A percentile compares a stretch with the other conserved stretches of the same genome.
Conservation (phyloP, 495 filamentous ascomycete species). For the Trichocladium uniseriatum region DNA sequence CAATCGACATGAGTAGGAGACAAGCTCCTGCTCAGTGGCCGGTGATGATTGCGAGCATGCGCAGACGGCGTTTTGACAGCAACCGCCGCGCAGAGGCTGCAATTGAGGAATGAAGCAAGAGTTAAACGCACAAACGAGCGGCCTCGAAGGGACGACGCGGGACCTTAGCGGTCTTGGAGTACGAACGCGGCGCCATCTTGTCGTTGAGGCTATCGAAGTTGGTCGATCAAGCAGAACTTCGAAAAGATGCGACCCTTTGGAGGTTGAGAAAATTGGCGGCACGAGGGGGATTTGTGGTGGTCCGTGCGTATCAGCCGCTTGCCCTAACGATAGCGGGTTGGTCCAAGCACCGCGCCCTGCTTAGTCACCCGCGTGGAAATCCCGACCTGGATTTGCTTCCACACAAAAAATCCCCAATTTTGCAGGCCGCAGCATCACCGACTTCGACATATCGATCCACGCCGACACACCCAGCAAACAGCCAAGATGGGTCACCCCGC, state of each 20-base stretch:
- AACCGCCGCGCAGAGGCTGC: conserved; percentile 41
- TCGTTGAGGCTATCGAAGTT: conserved; percentile 34
- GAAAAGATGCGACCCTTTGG: not conserved
- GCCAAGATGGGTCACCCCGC: conserved; percentile 86
- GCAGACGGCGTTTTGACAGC: not conserved
- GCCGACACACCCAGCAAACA: conserved; percentile 29
- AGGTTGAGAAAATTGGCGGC: conserved; percentile 20
- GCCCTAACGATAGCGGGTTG: conserved; percentile 22
- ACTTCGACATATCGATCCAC: conserved; percentile 32
- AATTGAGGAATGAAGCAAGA: conserved; percentile 15
- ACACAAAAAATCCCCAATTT: conserved; percentile 28
- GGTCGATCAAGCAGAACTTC: conserved; percentile 26
- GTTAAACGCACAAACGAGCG: conserved; percentile 74
- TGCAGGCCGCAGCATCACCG: conserved; percentile 24
- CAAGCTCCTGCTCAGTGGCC: conserved; percentile 98
- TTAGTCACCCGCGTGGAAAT: conserved; percentile 27
- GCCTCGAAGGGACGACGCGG: conserved; percentile 85
- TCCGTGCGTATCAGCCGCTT: conserved; percentile 19
- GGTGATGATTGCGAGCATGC: conserved; percentile 41
- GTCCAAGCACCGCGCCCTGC: conserved; percentile 9
- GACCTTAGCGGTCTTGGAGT: conserved; percentile 99
- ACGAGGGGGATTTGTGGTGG: conserved; percentile 34
- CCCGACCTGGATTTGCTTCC: conserved; percentile 24
- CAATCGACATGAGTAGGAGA: conserved; percentile 91
- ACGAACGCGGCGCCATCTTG: conserved; percentile 50